Evolutionary conservation across 495 filamentous ascomycete species (phyloP).

Genomic region (Recurvomyces mirabilis): DNA sequence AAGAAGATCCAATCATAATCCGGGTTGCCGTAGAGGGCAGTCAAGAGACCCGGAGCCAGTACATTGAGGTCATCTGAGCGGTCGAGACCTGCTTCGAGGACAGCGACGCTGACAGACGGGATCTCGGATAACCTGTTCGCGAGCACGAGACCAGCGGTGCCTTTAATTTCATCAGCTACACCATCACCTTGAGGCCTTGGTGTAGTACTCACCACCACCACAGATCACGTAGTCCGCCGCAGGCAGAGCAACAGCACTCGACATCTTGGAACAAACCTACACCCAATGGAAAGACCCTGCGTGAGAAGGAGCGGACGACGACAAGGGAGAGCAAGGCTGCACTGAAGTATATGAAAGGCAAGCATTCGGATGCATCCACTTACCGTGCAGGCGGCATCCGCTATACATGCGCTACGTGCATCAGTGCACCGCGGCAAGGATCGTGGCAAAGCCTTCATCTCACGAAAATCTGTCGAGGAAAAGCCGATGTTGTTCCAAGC

Average conservation of each 20-base stretch:
- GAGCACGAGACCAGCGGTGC: conserved; percentile 17
- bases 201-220: background rate
- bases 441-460: too few relatives aligned
- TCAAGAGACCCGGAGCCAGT: conserved; percentile 1
- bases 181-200: background rate
- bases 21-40: conserved; percentile 4
- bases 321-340: too few relatives aligned
- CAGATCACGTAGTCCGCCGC: background rate
- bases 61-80: conserved; percentile 9
- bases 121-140: conserved; percentile 16
- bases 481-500: too few relatives aligned
- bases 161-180: background rate
- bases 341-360: too few relatives aligned
- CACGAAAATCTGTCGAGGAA: too few relatives aligned
- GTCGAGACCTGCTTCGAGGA: conserved; percentile 15
- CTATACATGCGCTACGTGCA: too few relatives aligned
- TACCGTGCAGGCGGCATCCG: too few relatives aligned
- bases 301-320: too few relatives aligned
- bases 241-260: conserved; percentile 1
- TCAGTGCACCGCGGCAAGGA: too few relatives aligned
- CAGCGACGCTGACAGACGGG: conserved; percentile 13
- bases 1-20: conserved; percentile 16
- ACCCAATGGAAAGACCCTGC: too few relatives aligned
- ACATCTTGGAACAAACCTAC: too few relatives aligned
- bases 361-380: too few relatives aligned